A percentile compares a stretch with the other conserved stretches of the same genome.
phyloP scores from a whole-genome alignment of 2,329 filamentous ascomycete genomes.

The Xylaria hypoxylon region DNA sequence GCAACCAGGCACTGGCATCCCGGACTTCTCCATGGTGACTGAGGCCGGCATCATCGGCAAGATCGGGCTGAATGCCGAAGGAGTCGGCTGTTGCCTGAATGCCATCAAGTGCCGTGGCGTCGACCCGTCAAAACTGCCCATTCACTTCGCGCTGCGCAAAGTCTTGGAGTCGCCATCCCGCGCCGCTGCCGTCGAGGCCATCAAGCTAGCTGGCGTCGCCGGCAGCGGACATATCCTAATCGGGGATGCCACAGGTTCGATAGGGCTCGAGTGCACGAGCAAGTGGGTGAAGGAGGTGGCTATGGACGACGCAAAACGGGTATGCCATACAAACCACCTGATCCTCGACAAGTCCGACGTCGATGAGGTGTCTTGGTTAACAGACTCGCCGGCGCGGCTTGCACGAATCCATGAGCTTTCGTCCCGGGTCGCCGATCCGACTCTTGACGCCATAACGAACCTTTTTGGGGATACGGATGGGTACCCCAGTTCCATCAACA shows the following conservation, averaged over 20 bases:
- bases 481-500: constrained; percentile 49
- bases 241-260: constrained; percentile 56
- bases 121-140: constrained; percentile 62
- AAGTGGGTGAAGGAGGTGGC: constrained; percentile 46
- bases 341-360: constrained; percentile 48
- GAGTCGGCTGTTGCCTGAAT: constrained; percentile 71
- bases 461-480: constrained; percentile 49
- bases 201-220: constrained; percentile 60
- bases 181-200: constrained; percentile 57
- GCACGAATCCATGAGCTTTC: constrained; percentile 46
- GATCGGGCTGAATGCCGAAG: constrained; percentile 70
- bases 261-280: constrained; percentile 60
- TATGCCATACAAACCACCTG: constrained; percentile 60
- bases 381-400: constrained; percentile 47
- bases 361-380: constrained; percentile 49
- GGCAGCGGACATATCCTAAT: constrained; percentile 63
- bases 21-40: constrained; percentile 66
- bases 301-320: constrained; percentile 49
- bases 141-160: constrained; percentile 70
- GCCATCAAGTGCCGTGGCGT: constrained; percentile 70
- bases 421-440: constrained; percentile 29
- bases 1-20: constrained; percentile 54
- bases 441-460: constrained; percentile 38
- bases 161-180: constrained; percentile 64
- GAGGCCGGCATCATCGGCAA: constrained; percentile 73